Conservation (phyloP, 352 stramenopile species). For the Phytophthora idaei region DNA sequence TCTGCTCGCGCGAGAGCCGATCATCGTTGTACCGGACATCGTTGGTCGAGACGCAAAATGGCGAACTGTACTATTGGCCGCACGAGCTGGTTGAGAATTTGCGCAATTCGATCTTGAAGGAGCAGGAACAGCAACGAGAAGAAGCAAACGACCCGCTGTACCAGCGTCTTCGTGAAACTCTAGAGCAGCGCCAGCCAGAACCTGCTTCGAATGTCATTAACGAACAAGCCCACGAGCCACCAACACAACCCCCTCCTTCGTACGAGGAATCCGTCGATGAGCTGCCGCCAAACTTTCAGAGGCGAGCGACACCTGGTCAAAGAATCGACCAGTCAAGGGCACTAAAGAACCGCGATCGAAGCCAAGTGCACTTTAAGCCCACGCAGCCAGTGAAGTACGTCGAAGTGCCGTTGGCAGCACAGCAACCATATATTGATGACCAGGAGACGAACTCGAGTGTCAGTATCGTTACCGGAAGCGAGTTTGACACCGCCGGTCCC, state of each 20-base stretch:
- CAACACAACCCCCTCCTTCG: slow-evolving; percentile 1
- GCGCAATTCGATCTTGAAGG: slow-evolving; percentile 34
- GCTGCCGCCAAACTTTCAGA: slow-evolving; percentile 20
- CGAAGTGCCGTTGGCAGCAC: slow-evolving; percentile 27
- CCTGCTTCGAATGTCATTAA: background rate
- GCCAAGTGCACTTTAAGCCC: slow-evolving; percentile 24
- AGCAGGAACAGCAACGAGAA: slow-evolving; percentile 32
- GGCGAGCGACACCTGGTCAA: slow-evolving; percentile 6
- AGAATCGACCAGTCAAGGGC: slow-evolving; percentile 8
- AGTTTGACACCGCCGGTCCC: slow-evolving; percentile 20
- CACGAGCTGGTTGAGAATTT: slow-evolving; percentile 43
- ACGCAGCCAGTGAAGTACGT: slow-evolving; percentile 21
- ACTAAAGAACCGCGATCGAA: slow-evolving; percentile 10
- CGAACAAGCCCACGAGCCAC: background rate
- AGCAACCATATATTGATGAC: slow-evolving; percentile 11
- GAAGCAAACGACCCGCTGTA: slow-evolving; percentile 29
- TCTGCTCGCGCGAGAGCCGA: slow-evolving; percentile 16
- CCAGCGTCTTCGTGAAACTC: slow-evolving; percentile 32
- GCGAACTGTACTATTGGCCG: slow-evolving; percentile 53
- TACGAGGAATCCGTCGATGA: slow-evolving; percentile 15
- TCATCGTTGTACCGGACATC: slow-evolving; percentile 24
- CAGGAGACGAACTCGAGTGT: slow-evolving; percentile 27
- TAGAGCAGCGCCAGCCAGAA: slow-evolving; percentile 14
- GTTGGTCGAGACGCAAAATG: slow-evolving; percentile 32
- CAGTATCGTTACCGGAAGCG: slow-evolving; percentile 31